Percentiles rank a stretch among this genome's conserved stretches.
These are phyloP conservation scores for Elsinoe fawcettii DNA, from an alignment of 2,329 filamentous ascomycete species.

Conservation along the genomic window DNA sequence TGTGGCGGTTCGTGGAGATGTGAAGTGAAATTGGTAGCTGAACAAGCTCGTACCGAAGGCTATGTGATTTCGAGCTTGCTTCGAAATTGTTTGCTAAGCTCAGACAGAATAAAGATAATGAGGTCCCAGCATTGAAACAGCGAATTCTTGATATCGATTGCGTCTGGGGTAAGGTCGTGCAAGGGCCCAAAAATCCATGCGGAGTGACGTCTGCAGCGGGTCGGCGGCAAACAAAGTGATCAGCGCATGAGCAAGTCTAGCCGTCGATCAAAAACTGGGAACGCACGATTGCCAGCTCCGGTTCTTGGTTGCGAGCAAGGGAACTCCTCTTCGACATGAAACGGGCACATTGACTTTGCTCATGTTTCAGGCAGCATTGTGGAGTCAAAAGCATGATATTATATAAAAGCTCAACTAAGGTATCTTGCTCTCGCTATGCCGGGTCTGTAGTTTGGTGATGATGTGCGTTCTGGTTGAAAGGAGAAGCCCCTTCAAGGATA, in stretches of 20 bases:
- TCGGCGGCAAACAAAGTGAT: background rate
- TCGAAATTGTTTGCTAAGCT: no score
- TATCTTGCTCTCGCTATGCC: slow-evolving; percentile 13
- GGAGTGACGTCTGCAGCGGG: slow-evolving; percentile 4
- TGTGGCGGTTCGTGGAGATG: background rate
- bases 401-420: slow-evolving; percentile 6
- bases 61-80: no score
- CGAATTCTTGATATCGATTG: slow-evolving; percentile 10
- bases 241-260: background rate
- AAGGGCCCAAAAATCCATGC: background rate
- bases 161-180: slow-evolving; percentile 12
- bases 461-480: slow-evolving; percentile 5
- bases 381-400: background rate
- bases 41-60: no score
- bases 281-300: background rate
- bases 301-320: background rate
- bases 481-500: background rate
- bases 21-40: background rate
- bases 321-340: no score
- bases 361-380: background rate
- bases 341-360: background rate
- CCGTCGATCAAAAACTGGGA: slow-evolving; percentile 9
- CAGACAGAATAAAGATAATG: no score
- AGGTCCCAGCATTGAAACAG: background rate
- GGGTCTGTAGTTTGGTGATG: background rate